phyloP scores from a whole-genome alignment of 768 basidiomycete genomes.

The Trametes gibbosa region DNA sequence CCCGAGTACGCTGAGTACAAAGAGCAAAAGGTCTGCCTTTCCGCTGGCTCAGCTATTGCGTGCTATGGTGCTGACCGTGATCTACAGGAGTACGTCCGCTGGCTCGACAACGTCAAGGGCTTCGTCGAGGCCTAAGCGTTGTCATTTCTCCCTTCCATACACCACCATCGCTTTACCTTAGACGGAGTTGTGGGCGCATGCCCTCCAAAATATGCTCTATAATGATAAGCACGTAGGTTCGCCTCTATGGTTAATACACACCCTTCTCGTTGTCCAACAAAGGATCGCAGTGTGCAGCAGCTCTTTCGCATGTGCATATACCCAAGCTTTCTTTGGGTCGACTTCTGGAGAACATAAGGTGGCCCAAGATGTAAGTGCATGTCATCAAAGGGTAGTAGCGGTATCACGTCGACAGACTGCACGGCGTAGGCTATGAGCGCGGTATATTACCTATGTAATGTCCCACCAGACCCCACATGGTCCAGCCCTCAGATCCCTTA shows the following conservation, averaged over 20 bases:
- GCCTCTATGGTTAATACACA: conserved; percentile 13
- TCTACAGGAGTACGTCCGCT: conserved; percentile 82
- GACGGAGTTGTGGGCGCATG: neutral
- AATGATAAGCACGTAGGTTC: conserved; percentile 7
- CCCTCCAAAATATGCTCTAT: conserved; percentile 4
- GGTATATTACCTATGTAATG: too few relatives aligned
- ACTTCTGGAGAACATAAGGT: too few relatives aligned
- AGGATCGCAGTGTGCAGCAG: neutral
- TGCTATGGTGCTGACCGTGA: neutral
- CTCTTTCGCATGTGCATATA: too few relatives aligned
- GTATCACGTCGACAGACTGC: too few relatives aligned
- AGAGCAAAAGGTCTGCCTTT: conserved; percentile 78
- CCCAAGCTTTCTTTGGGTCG: too few relatives aligned
- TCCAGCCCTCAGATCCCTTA: too few relatives aligned
- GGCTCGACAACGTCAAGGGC: conserved; percentile 78
- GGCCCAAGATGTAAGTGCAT: too few relatives aligned
- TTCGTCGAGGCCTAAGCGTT: conserved; percentile 59
- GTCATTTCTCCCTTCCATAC: neutral
- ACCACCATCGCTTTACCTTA: neutral
- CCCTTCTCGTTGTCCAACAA: conserved; percentile 1
- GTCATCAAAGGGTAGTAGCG: too few relatives aligned
- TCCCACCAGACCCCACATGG: too few relatives aligned
- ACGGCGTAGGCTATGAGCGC: too few relatives aligned
- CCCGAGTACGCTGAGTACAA: conserved; percentile 86
- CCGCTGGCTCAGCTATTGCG: neutral